Conservation (phyloP, 2,329 filamentous ascomycete genomes). For the Ophiostoma pallidulum region DNA sequence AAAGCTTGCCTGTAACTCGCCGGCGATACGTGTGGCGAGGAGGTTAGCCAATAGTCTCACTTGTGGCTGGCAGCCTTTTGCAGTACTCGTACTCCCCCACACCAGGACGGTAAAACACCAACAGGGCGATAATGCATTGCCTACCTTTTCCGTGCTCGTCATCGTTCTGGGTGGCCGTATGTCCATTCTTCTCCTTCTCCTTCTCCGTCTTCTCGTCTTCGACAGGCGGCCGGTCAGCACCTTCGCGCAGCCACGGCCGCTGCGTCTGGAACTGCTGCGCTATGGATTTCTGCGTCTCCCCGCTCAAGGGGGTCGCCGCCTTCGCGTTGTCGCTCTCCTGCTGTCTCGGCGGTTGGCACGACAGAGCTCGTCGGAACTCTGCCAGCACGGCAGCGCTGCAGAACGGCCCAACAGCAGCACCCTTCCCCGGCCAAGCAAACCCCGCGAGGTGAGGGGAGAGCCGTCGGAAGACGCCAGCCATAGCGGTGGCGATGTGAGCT, state of each 20-base stretch:
- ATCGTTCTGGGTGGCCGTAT: no score
- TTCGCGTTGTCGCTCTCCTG: not conserved
- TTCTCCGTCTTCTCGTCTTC: constrained; percentile 19
- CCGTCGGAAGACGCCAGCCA: not conserved
- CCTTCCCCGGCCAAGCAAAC: not conserved
- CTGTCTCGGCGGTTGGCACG: no score
- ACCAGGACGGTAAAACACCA: no score
- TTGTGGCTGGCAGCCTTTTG: no score
- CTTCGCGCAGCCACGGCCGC: constrained; percentile 56
- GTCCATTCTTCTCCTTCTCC: no score
- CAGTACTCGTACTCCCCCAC: no score
- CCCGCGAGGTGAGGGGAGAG: not conserved
- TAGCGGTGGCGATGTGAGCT: not conserved
- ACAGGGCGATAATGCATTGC: no score
- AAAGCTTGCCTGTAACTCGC: constrained; percentile 50
- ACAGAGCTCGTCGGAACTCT: no score
- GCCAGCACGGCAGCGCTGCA: no score
- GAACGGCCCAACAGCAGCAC: not conserved
- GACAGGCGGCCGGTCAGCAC: constrained; percentile 35
- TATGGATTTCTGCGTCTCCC: not conserved
- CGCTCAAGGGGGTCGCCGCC: not conserved
- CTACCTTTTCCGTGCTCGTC: constrained; percentile 26
- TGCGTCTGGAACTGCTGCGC: not conserved
- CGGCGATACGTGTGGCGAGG: no score
- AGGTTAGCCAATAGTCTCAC: no score